Base-by-base conservation (phyloP, 768 basidiomycete genomes). In the Clitopilus passeckerianus region DNA sequence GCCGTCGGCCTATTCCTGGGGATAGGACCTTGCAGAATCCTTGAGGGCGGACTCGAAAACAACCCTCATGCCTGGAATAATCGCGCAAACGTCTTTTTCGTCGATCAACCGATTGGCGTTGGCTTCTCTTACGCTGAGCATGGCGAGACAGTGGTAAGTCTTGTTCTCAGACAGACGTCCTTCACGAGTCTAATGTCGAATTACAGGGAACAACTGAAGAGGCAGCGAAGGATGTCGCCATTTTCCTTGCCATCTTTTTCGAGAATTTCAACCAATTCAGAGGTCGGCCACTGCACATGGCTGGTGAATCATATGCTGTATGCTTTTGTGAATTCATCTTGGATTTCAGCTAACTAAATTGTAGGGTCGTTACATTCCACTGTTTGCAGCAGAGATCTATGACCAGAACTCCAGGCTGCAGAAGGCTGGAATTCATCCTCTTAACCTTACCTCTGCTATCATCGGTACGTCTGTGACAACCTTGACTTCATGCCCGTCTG, bases 221-320 rank as follows among this genome's bases (percentile, higher is more conserved):
- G 44, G 88, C 86, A 4, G 86, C 86, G 0, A 77, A 80, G 56
- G 88, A 91, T 63, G 82, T 91, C 5, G 86, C 87, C 0, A 82
- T 84, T 0, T 91, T 91, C 63, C 75, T 90, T 0, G 74, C 80
- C 2, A 83, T 91, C 56, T 90, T 90, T 71, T 90, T 90, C 53
- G 87, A 90, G 64, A 79, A 85, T 59, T 92, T 92, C 67, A 77
- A 70, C 58, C 75, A 86, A 63, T 89, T 90, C 75, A 84, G 87
- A 63, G 87, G 86, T 1, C 74, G 88, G 2, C 67, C 75, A 1
- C 85, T 87, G 69, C 86, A 87, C 60, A 79, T 87, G 75, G 75
- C 83, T 1, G 85, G 91, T 12, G 91, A 93, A 71, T 91, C 88
- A 0, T 93, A 92, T 63, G 90, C 83, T 1, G 90, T 89, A 61